These are phyloP conservation scores for Kwoniella sp. DNA, from an alignment of 768 basidiomycete genomes.

Conservation along the genomic window DNA sequence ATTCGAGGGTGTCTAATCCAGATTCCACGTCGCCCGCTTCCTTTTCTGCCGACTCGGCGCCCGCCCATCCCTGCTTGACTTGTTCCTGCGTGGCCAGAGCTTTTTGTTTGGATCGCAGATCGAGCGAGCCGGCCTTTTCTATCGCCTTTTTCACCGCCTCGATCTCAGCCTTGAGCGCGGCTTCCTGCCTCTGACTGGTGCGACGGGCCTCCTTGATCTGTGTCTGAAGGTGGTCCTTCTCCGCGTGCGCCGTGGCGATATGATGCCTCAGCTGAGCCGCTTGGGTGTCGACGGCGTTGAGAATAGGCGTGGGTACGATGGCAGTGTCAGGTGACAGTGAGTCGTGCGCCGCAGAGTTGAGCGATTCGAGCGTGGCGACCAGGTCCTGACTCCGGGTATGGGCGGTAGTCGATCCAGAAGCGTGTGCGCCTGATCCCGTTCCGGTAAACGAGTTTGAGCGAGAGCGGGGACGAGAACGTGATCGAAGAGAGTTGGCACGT, in stretches of 20 bases:
- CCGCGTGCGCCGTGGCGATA: constrained; percentile 61
- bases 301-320: constrained; percentile 28
- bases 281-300: constrained; percentile 37
- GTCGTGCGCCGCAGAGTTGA: neutral
- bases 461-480: constrained; percentile 43
- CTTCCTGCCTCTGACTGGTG: constrained; percentile 77
- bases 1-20: constrained; percentile 53
- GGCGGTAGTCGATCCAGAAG: constrained; percentile 2
- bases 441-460: constrained; percentile 40
- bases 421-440: constrained; percentile 4
- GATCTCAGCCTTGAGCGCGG: constrained; percentile 75
- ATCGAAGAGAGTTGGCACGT: constrained; percentile 45
- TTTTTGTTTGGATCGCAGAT: constrained; percentile 79
- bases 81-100: constrained; percentile 83
- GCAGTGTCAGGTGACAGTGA: constrained; percentile 15
- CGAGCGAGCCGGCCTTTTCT: constrained; percentile 70
- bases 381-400: constrained; percentile 10
- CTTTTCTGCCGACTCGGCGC: constrained; percentile 55
- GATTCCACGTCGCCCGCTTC: constrained; percentile 53
- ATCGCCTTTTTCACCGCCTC: constrained; percentile 75
- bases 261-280: constrained; percentile 58
- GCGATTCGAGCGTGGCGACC: constrained; percentile 6
- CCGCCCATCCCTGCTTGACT: constrained; percentile 68
- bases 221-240: constrained; percentile 64
- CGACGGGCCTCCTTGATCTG: constrained; percentile 73